phyloP scores from a whole-genome alignment of 1,139 yeast genomes.

The Nematodospora anomalae region DNA sequence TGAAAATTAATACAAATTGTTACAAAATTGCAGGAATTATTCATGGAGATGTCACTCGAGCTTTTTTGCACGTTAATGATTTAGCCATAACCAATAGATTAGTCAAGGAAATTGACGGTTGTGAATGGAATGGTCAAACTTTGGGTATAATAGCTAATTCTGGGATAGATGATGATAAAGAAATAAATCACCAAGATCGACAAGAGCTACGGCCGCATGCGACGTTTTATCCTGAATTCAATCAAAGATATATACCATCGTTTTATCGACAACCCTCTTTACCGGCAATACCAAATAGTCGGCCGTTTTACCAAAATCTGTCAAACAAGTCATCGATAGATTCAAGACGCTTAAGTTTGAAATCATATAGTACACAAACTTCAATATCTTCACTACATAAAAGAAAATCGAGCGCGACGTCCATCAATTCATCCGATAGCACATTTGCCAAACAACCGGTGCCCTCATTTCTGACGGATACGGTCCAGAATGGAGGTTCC shows the following conservation, averaged over 20 bases:
- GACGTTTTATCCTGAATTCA: conserved; percentile 2
- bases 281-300: background rate
- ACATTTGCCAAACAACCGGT: conserved; percentile 16
- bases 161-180: background rate
- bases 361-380: conserved; percentile 12
- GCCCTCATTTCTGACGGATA: conserved; percentile 35
- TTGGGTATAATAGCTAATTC: conserved; percentile 1
- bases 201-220: too few relatives aligned
- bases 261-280: background rate
- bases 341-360: conserved; percentile 8
- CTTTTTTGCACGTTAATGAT: background rate
- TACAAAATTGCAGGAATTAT: conserved; percentile 3
- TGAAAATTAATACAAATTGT: background rate
- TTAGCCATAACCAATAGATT: background rate
- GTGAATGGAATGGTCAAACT: conserved; percentile 2
- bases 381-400: conserved; percentile 10
- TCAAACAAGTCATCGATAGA: conserved; percentile 1
- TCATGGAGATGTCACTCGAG: conserved; percentile 1
- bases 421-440: conserved; percentile 11
- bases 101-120: conserved; percentile 2
- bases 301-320: background rate
- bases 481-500: conserved; percentile 20
- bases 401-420: conserved; percentile 14
- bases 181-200: background rate
- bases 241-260: background rate